These are phyloP conservation scores for Incumbomyces lentus DNA, from an alignment of 2,329 filamentous ascomycete genomes.

Conservation along the genomic window DNA sequence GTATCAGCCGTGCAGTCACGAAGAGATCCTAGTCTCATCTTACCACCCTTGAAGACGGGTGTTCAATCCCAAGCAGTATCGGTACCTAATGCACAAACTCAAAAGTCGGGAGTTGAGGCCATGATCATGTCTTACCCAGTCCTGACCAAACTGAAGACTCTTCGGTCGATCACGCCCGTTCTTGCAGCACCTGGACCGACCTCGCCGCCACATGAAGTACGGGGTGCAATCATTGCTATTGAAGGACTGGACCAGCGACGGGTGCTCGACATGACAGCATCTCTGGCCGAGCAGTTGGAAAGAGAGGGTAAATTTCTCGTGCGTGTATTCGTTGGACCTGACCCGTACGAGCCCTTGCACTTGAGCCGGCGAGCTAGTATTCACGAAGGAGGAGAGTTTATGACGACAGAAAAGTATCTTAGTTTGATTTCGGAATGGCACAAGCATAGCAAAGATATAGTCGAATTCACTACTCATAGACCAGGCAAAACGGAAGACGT, in stretches of 20 bases:
- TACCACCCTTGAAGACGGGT: conserved; percentile 44
- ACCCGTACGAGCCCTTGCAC: conserved; percentile 17
- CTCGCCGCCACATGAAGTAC: conserved; percentile 33
- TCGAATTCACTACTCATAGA: conserved; percentile 41
- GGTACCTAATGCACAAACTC: conserved; percentile 8
- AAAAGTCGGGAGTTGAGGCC: conserved; percentile 42
- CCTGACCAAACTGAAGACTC: conserved; percentile 63
- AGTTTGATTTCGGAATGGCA: conserved; percentile 65
- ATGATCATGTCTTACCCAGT: conserved; percentile 68
- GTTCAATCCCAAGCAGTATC: conserved; percentile 20
- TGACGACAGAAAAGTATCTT: conserved; percentile 50
- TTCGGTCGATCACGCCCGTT: conserved; percentile 66
- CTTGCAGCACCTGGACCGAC: conserved; percentile 33
- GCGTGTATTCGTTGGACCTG: conserved; percentile 39
- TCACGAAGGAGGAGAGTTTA: conserved; percentile 26
- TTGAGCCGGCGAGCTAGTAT: conserved; percentile 17
- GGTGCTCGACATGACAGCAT: conserved; percentile 54
- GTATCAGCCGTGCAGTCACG: conserved; percentile 34
- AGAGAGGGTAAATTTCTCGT: conserved; percentile 44
- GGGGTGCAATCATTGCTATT: conserved; percentile 74
- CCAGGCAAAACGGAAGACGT: neutral
- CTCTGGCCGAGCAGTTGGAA: conserved; percentile 46
- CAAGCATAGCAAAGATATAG: conserved; percentile 60
- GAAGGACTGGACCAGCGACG: conserved; percentile 62
- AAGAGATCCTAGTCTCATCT: conserved; percentile 38